Base-by-base conservation (phyloP, 1,284 basidiomycete genomes). In the Malassezia nana region DNA sequence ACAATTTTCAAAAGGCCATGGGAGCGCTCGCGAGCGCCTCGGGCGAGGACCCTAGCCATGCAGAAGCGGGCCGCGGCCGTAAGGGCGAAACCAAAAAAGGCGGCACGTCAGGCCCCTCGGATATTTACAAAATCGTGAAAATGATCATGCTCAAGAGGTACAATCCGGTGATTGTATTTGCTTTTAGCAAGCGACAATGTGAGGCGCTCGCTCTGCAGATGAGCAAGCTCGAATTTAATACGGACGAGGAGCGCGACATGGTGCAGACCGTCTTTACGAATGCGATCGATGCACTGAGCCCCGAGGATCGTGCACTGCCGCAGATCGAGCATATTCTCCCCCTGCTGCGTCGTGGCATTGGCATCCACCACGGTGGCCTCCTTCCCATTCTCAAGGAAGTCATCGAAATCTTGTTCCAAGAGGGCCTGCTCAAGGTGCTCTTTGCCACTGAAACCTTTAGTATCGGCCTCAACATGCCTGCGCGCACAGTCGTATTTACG, bases 401-500 rank as follows among this genome's bases (percentile, higher is more conserved):
- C 46, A 96, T 99, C 75, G 94, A 99, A 76, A 95, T 99, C 60
- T 80, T 99, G 29, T 99, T 99, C 79, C 92, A 98, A 72, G 94
- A 98, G 72, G 92, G 94, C n/a, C 79, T 98, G 49, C 90, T 98
- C 79, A 99, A 98, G 75, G 90, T 91, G 20, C 82, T 99, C 32
- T 99, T 98, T 69, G 94, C 94, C 2, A 99, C 94, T 0, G 94
- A 99, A 77, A 99, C 94, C 0, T 99, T 99, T 78, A 95, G 91
- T 4, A 99, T 99, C 65, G 92, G 94, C 52, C 79, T 99, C 48
- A 99, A 99, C 77, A 99, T 99, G 94, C 94, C 94, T 10, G 94
- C 94, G 30, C 96, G 95, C 78, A 98, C 94, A 6, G 94, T 99
- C 50, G 92, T 99, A 20, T 96, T 98, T 79, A 95, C 90, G 0